A percentile compares a stretch with the other conserved stretches of the same genome.
These are phyloP conservation scores for Blastobotrys niveus DNA, from an alignment of 1,139 yeast species.

Conservation along the genomic window DNA sequence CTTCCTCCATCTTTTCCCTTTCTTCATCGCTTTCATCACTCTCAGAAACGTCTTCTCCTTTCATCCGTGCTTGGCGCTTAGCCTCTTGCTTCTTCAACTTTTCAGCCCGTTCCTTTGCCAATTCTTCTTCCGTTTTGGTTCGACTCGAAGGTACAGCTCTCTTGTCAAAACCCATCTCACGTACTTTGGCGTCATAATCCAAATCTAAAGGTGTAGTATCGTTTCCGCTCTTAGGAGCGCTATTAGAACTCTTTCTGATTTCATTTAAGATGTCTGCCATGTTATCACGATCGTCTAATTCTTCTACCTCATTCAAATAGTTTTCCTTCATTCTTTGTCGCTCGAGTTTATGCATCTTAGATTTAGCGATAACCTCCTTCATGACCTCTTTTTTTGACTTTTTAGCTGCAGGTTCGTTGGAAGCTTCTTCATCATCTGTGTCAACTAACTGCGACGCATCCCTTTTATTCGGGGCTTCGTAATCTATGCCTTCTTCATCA, in stretches of 20 bases:
- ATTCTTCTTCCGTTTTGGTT: conserved; percentile 87
- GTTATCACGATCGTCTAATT: conserved; percentile 71
- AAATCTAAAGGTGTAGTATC: conserved; percentile 35
- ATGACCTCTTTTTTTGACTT: conserved; percentile 92
- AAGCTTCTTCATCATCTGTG: conserved; percentile 20
- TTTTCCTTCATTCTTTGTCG: conserved; percentile 74
- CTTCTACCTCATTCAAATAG: conserved; percentile 63
- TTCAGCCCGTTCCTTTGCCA: conserved; percentile 65
- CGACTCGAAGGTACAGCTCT: conserved; percentile 95
- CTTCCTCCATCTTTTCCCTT: conserved; percentile 27
- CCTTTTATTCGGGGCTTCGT: conserved; percentile 14
- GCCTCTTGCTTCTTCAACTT: conserved; percentile 64
- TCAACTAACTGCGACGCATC: conserved; percentile 5
- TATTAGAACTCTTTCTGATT: conserved; percentile 29
- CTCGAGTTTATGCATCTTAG: conserved; percentile 82
- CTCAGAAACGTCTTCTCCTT: conserved; percentile 55
- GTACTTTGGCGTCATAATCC: conserved; percentile 69
- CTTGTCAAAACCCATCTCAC: conserved; percentile 74
- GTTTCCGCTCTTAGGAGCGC: conserved; percentile 21
- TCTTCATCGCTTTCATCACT: conserved; percentile 23
- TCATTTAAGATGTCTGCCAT: conserved; percentile 74
- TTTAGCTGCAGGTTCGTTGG: conserved; percentile 42
- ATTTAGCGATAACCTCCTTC: conserved; percentile 94
- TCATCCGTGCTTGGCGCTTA: conserved; percentile 80
- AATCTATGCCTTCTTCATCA: conserved; percentile 39